These are phyloP conservation scores for Trichoderma gamsii DNA, from an alignment of 495 filamentous ascomycete species.

Conservation along the genomic window DNA sequence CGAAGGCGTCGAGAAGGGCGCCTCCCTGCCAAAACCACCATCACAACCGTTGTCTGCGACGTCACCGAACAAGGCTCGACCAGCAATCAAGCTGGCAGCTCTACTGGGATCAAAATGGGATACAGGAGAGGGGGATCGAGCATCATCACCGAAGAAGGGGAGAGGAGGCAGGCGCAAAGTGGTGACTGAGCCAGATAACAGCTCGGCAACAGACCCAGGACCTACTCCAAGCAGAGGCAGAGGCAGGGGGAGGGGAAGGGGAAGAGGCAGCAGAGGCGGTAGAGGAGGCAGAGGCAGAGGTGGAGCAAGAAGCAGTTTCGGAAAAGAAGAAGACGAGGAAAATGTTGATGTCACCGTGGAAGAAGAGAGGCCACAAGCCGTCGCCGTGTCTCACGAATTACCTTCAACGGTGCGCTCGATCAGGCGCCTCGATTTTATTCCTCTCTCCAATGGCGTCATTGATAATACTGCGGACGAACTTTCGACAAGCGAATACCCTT, in stretches of 20 bases:
- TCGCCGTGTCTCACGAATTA: neutral
- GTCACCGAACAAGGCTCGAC: neutral
- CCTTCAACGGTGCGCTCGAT: slow-evolving; percentile 7
- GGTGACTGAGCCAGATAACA: neutral
- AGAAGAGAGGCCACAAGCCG: neutral
- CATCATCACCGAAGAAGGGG: neutral
- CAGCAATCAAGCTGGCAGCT: slow-evolving; percentile 7
- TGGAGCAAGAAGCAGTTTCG: too few species aligned
- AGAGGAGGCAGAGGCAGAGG: neutral
- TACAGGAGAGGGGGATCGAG: neutral
- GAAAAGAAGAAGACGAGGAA: neutral
- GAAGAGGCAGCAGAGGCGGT: neutral
- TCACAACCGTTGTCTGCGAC: neutral
- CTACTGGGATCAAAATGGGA: slow-evolving; percentile 7
- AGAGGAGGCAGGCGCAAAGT: neutral
- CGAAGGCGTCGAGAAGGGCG: neutral
- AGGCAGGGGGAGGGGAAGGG: neutral
- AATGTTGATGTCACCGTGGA: neutral
- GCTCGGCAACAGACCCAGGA: neutral
- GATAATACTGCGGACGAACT: neutral
- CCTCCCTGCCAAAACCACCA: neutral
- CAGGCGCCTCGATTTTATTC: neutral
- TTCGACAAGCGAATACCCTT: slow-evolving; percentile 5
- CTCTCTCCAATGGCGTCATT: neutral
- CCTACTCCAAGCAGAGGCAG: neutral